A percentile compares a stretch with the other conserved stretches of the same genome.
Conservation (phyloP, 257 asterid species). For the Jasminum sambac region DNA sequence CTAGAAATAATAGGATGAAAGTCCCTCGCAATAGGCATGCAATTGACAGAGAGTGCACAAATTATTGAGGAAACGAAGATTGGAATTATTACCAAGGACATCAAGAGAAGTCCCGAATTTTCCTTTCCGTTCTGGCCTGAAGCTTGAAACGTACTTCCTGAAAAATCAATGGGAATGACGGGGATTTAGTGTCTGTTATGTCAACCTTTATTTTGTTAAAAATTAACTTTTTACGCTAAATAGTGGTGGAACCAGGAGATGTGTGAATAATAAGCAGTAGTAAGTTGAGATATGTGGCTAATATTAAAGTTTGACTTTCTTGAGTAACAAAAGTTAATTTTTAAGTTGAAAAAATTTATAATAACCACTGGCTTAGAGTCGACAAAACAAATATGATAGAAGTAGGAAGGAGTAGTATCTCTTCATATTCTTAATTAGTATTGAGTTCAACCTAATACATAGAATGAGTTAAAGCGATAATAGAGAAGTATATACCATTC, state of each 20-base stretch:
- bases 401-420: slow-evolving; percentile 5
- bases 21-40: background rate
- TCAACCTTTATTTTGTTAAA: no score
- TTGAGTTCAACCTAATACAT: background rate
- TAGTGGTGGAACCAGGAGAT: no score
- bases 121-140: slow-evolving; percentile 67
- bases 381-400: slow-evolving; percentile 4
- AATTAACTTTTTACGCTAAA: no score
- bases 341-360: no score
- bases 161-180: slow-evolving; percentile 21
- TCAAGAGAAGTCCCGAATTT: slow-evolving; percentile 62
- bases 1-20: background rate
- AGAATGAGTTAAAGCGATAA: background rate
- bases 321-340: no score
- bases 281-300: no score
- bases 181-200: background rate
- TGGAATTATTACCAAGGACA: slow-evolving; percentile 49
- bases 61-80: slow-evolving; percentile 8
- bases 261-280: no score
- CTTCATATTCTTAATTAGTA: background rate
- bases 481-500: slow-evolving; percentile 54
- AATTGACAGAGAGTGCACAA: background rate
- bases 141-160: slow-evolving; percentile 74
- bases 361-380: background rate
- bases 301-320: no score